phyloP scores from a whole-genome alignment of 129 eudicot genomes.

The Gnaphalium uliginosum region DNA sequence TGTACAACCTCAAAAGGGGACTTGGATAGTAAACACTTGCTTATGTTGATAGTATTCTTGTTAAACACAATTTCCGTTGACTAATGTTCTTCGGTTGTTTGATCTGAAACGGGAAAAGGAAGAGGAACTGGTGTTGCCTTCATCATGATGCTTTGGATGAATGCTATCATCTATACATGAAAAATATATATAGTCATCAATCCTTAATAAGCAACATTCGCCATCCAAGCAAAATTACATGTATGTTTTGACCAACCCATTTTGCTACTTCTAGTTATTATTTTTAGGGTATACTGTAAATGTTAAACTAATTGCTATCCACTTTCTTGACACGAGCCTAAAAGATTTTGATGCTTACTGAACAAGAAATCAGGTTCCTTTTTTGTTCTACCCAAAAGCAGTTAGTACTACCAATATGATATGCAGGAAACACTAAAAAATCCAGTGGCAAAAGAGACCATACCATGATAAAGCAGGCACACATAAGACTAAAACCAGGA shows the following conservation, averaged over 20 bases:
- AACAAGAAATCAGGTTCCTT: too few species aligned
- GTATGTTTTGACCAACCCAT: too few species aligned
- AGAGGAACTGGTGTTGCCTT: conserved; percentile 25
- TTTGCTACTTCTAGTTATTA: too few species aligned
- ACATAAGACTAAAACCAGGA: conserved; percentile 86
- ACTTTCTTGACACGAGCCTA: too few species aligned
- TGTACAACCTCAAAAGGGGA: background rate
- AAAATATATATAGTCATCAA: background rate
- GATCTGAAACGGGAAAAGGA: conserved; percentile 21
- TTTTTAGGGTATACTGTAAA: too few species aligned
- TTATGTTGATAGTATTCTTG: background rate
- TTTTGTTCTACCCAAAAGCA: too few species aligned
- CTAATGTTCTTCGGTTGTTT: conserved; percentile 10
- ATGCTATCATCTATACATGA: conserved; percentile 60
- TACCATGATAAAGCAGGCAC: conserved; percentile 57
- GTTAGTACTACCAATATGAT: background rate
- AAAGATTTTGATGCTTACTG: too few species aligned
- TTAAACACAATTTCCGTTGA: conserved; percentile 28
- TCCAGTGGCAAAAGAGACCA: conserved; percentile 5
- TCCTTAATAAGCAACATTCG: too few species aligned
- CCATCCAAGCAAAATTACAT: too few species aligned
- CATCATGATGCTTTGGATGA: conserved; percentile 53
- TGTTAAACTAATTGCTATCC: too few species aligned
- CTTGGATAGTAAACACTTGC: conserved; percentile 9
- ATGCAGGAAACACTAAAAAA: background rate